A percentile compares a stretch with the other conserved stretches of the same genome.
These are phyloP conservation scores for Stropharia rugosoannulata DNA, from an alignment of 768 basidiomycete genomes.

Conservation along the genomic window DNA sequence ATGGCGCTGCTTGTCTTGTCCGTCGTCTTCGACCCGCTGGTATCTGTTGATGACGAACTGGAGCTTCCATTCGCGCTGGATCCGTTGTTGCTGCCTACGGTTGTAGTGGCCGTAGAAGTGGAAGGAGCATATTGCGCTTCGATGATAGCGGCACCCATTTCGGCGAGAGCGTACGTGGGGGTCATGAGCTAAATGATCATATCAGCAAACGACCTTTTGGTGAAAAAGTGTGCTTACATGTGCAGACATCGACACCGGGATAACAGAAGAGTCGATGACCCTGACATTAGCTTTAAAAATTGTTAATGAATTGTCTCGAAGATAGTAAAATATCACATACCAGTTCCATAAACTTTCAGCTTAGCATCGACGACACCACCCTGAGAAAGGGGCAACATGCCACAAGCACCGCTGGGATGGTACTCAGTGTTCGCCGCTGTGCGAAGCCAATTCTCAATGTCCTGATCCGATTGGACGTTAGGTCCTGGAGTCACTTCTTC, in stretches of 20 bases:
- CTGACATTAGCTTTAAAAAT: slow-evolving; percentile 44
- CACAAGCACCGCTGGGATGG: slow-evolving; percentile 45
- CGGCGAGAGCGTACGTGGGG: slow-evolving; percentile 26
- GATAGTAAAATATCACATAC: slow-evolving; percentile 4
- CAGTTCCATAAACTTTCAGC: slow-evolving; percentile 30
- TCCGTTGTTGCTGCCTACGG: background rate
- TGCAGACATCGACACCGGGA: slow-evolving; percentile 42
- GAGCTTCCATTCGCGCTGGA: background rate
- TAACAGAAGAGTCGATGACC: slow-evolving; percentile 57
- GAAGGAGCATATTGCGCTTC: background rate
- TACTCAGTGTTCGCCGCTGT: slow-evolving; percentile 48
- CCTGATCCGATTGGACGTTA: slow-evolving; percentile 46
- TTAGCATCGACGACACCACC: slow-evolving; percentile 34
- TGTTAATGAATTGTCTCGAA: background rate
- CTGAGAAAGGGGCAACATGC: slow-evolving; percentile 28
- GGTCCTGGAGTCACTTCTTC: slow-evolving; percentile 25
- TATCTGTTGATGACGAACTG: too few relatives aligned
- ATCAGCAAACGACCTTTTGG: background rate
- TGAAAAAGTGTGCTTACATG: slow-evolving; percentile 18
- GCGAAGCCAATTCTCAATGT: slow-evolving; percentile 54
- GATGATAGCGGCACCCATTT: slow-evolving; percentile 23
- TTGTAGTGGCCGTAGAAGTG: background rate
- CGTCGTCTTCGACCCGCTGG: too few relatives aligned
- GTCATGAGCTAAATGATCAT: slow-evolving; percentile 14
- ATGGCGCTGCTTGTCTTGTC: too few relatives aligned